A percentile compares a stretch with the other conserved stretches of the same genome.
phyloP scores from a whole-genome alignment of 495 filamentous ascomycete genomes.

The Bryoglossum gracile region DNA sequence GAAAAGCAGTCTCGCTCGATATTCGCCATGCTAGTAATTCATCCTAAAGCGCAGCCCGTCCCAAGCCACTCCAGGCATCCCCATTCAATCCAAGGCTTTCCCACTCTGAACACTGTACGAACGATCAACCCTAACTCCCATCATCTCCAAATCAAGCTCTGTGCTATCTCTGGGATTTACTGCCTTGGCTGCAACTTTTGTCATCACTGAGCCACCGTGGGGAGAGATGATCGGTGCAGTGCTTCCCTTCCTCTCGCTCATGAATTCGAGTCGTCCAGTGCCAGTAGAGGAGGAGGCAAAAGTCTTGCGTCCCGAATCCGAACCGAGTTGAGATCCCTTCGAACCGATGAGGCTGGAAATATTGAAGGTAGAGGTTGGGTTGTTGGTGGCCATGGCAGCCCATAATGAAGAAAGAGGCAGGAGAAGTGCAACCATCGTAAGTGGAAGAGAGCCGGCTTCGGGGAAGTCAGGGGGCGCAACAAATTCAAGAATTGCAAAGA shows the following conservation, averaged over 20 bases:
- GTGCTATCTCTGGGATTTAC: constrained; percentile 20
- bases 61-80: background rate
- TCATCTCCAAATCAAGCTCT: constrained; percentile 16
- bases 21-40: background rate
- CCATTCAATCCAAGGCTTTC: background rate
- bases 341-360: constrained; percentile 1
- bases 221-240: background rate
- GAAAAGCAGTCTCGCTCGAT: too few relatives aligned
- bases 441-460: constrained; percentile 50
- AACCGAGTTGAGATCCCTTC: background rate
- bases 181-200: background rate
- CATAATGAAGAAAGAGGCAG: constrained; percentile 77
- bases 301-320: background rate
- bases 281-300: background rate
- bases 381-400: constrained; percentile 39
- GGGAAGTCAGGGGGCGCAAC: constrained; percentile 37
- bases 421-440: constrained; percentile 63
- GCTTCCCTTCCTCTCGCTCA: constrained; percentile 3
- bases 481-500: constrained; percentile 65
- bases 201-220: background rate
- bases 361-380: constrained; percentile 1
- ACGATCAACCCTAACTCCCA: constrained; percentile 16
- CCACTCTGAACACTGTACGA: constrained; percentile 19
- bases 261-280: background rate
- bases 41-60: background rate